Evolutionary conservation across 768 basidiomycete species (phyloP), one percentile per base, ranked within the genome.

Genomic region (Leccinum variicolor): DNA sequence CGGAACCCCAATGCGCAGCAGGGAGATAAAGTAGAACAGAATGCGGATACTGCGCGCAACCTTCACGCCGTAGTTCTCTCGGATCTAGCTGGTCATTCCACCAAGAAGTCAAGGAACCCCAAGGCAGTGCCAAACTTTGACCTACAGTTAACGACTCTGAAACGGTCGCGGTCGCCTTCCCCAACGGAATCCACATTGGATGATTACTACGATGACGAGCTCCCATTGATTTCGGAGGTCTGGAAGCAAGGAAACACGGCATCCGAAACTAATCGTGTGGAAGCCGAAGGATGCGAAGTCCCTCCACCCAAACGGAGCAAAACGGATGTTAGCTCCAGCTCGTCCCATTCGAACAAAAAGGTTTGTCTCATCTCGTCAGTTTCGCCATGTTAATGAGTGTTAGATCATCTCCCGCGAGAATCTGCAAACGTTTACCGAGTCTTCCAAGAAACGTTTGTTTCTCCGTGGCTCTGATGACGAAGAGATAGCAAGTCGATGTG

Each of bases 41-140:
- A 72, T 29, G 73, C 79, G 9, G 74, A 76, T 53, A 75, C 79
- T n/a, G 56, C 74, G 41, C 67, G 69, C 45, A 78, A 71, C 51
- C 66, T 77, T 39, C 69, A 72, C 33, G 64, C 79, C 25, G 66
- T 69, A 7, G 68, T 73, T 17, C 73, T 78, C 26, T 64, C 82
- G 65, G 86, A 82, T 64, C 60, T 81, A n/a, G 72, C 74, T 9
- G 51, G 59, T 21, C 34, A 14, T n/a, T 48, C 51, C 5, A 57
- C 52, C 7, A 58, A 50, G 53, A 54, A 43, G 51, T 43, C 53
- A 21, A 53, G 50, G 36, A 48, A n/a, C 15, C 39, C 21, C n/a
- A 75, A 63, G 58, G 39, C 69, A 8, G 58, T 63, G 3, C 76
- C 80, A 25, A 74, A 82, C 58, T 84, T 84, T 59, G 75, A 82